Conservation (phyloP, 192 early-diverging fungal species). For the Gaertneriomyces sp. region DNA sequence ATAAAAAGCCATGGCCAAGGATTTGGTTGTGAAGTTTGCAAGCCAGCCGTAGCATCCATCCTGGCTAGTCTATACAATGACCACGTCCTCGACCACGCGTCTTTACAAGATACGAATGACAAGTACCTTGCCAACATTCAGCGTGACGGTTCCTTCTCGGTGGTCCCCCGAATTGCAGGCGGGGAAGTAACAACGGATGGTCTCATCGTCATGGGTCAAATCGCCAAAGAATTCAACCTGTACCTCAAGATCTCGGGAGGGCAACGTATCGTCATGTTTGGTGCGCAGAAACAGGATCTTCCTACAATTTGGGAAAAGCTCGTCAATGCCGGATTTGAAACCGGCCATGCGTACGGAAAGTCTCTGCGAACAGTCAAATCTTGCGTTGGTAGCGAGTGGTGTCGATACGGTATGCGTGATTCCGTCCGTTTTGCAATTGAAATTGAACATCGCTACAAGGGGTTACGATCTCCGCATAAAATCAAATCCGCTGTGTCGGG, state of each 20-base stretch:
- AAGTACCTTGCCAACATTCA: slow-evolving; percentile 68
- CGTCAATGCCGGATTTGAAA: slow-evolving; percentile 60
- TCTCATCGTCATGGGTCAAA: slow-evolving; percentile 53
- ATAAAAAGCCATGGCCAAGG: slow-evolving; percentile 43
- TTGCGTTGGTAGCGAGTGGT: slow-evolving; percentile 67
- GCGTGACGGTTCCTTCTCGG: slow-evolving; percentile 62
- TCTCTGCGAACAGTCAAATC: slow-evolving; percentile 66
- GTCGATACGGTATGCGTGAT: slow-evolving; percentile 64
- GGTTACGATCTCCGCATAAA: slow-evolving; percentile 65
- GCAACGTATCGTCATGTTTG: slow-evolving; percentile 66
- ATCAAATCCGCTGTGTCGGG: slow-evolving; percentile 66
- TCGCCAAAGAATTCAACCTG: slow-evolving; percentile 60
- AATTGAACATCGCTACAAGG: slow-evolving; percentile 65
- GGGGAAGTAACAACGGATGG: slow-evolving; percentile 70
- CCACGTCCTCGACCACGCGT: slow-evolving; percentile 53
- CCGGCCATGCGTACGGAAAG: slow-evolving; percentile 69
- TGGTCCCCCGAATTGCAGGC: slow-evolving; percentile 61
- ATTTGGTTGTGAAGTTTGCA: slow-evolving; percentile 48
- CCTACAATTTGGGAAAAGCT: slow-evolving; percentile 66
- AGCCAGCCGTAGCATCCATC: slow-evolving; percentile 62
- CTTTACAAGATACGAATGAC: slow-evolving; percentile 68
- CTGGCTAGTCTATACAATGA: slow-evolving; percentile 63
- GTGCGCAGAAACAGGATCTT: slow-evolving; percentile 62
- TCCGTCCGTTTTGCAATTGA: slow-evolving; percentile 65
- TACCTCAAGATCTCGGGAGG: slow-evolving; percentile 71